Evolutionary conservation across 2,329 filamentous ascomycete genomes (phyloP), one percentile per base, ranked within the genome.

Genomic region (Aschersonia sp.): DNA sequence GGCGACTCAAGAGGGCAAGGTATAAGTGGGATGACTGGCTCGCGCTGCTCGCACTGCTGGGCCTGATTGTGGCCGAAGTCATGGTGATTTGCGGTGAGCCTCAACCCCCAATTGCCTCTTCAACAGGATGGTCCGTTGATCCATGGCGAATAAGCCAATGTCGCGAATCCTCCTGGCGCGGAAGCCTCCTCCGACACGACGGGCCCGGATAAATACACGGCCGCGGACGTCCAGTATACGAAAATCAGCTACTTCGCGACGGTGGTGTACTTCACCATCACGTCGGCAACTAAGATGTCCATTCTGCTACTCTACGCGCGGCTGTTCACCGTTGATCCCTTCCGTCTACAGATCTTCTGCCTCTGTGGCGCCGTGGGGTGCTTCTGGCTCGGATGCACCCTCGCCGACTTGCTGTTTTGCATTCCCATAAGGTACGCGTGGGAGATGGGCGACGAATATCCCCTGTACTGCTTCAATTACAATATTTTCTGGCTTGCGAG

Each of bases 261-360:
- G 9, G 28, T 29, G 41, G 9, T 43, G n/a, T 43, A 43, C 28
- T 12, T 43, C 41, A 9, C 28, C 28, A 20, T 43, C 41, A 85
- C 62, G 58, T 86, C 86, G 58, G 80, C 82, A 40, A 78, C 69
- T 60, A 86, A 87, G 59, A 87, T 72, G 20, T 70, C 61, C 0
- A 84, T 82, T 0, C 83, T 73, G 31, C 61, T 60, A 40, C 65
- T 63, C 35, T 38, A 38, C 35, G 7, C 7, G 7, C 35, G 35
- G 7, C 35, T 38, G 7, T 38, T 38, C 12, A 12, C 35, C 35
- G 35, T 38, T 2, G 12, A 38, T 7, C 6, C 7, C 2, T 38
- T 12, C 7, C 12, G 35, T 38, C 7, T 7, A 38, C 7, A 38
- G 2, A 38, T 38, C 6, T 38, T 7, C 12, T 38, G 35, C 35